Evolutionary conservation across 2,329 filamentous ascomycete genomes (phyloP).

Genomic region (Pezicula radicicola): DNA sequence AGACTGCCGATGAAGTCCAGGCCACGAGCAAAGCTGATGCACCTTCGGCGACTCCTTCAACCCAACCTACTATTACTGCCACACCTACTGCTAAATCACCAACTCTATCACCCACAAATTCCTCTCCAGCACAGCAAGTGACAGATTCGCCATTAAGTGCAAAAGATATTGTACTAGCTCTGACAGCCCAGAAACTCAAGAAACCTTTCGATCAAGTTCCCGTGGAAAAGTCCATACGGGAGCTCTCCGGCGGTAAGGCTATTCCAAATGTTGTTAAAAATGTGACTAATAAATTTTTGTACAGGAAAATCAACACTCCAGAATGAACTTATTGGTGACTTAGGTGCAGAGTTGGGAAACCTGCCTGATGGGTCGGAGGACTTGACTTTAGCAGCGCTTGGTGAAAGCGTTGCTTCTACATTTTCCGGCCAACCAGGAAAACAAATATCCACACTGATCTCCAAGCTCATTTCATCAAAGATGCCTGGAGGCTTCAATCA

Average conservation of each 20-base stretch:
- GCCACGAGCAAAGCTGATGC: too few relatives aligned
- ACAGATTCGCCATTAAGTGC: constrained; percentile 3
- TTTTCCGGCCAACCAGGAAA: constrained; percentile 8
- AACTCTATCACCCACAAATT: too few relatives aligned
- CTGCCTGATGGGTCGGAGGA: constrained; percentile 4
- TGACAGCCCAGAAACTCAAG: constrained; percentile 5
- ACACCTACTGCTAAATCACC: too few relatives aligned
- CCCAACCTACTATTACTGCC: too few relatives aligned
- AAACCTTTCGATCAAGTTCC: background rate
- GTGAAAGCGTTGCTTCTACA: background rate
- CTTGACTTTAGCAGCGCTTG: background rate
- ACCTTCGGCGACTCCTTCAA: too few relatives aligned
- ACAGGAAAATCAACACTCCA: constrained; percentile 7
- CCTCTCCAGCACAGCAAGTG: background rate
- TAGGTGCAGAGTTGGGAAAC: constrained; percentile 1
- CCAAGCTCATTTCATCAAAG: constrained; percentile 23
- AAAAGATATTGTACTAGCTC: constrained; percentile 1
- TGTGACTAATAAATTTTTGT: background rate
- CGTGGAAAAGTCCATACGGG: background rate
- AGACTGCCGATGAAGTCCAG: too few relatives aligned
- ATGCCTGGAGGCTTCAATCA: constrained; percentile 28
- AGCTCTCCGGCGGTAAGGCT: constrained; percentile 2
- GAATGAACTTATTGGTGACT: constrained; percentile 8
- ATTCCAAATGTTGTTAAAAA: background rate
- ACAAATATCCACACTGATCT: constrained; percentile 1